Evolutionary conservation across 352 stramenopile species (phyloP).

Genomic region (Globisporangium parvum): DNA sequence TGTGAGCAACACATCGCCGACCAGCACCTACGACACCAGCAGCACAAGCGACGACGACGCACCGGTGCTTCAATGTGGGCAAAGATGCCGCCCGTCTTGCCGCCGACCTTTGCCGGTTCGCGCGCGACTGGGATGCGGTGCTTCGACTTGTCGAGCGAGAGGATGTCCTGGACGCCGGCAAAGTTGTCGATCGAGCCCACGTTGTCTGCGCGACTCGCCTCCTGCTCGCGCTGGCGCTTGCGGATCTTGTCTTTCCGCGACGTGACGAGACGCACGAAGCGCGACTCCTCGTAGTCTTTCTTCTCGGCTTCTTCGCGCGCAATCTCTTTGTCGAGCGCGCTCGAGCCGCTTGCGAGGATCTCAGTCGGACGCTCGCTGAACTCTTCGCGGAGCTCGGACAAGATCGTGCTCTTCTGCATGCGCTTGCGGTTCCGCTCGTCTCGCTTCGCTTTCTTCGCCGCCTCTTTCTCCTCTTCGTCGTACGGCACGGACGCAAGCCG

Average conservation of each 20-base stretch:
- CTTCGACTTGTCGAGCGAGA: constrained; percentile 69
- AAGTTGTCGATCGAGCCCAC: constrained; percentile 87
- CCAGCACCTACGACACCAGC: not conserved
- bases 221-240: constrained; percentile 79
- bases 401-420: constrained; percentile 78
- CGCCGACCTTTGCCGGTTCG: constrained; percentile 48
- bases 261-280: constrained; percentile 82
- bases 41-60: constrained; percentile 7
- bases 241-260: constrained; percentile 86
- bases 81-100: constrained; percentile 82
- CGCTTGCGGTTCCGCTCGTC: constrained; percentile 76
- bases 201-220: constrained; percentile 63
- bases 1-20: not conserved
- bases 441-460: constrained; percentile 76
- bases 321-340: constrained; percentile 74
- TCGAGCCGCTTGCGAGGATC: constrained; percentile 55
- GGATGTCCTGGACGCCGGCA: constrained; percentile 68
- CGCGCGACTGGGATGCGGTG: constrained; percentile 49
- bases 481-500: constrained; percentile 76
- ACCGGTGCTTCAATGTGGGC: constrained; percentile 64
- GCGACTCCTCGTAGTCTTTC: constrained; percentile 79
- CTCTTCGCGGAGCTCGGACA: constrained; percentile 81
- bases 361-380: constrained; percentile 79
- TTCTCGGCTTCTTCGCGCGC: constrained; percentile 79
- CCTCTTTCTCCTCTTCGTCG: constrained; percentile 75